Evolutionary conservation across 2,329 filamentous ascomycete species (phyloP), one percentile per base, ranked within the genome.

Genomic region (Hypoxylon sp.): DNA sequence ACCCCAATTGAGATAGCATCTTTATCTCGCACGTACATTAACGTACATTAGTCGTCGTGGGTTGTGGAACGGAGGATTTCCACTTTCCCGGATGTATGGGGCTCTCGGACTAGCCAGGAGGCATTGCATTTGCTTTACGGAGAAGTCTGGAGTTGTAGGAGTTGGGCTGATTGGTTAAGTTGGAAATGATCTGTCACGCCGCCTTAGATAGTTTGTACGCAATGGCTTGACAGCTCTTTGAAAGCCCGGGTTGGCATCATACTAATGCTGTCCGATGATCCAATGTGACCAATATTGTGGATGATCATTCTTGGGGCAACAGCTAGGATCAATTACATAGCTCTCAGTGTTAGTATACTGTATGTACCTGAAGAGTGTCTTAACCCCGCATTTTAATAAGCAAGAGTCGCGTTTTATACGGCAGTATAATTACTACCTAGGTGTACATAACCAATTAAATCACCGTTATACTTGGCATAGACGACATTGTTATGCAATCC

Each of bases 31-130:
- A 55, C 20, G 20, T n/a, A 35, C 51, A 40, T 27, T 60, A 37
- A 27, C 53, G 1, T 55, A 57, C 30, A 40, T 55, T 53, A 53
- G 58, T 53, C 48, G 51, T 25, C 27, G 22, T 20, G n/a, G 42
- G 20, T 54, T 54, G 48, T 59, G 42, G 48, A 55, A 58, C 59
- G 56, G 51, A 51, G 48, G 30, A 70, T 71, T 64, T 66, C 69
- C 69, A 64, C 66, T 71, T 37, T 57, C 37, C 60, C 69, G 69
- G 63, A 69, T 22, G 56, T 53, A 69, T 66, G 69, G 66, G 66
- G 61, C 30, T 59, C 40, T 65, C 54, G 61, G 61, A 50, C 31
- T 60, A 61, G 40, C 27, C 22, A 22, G 53, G 55, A 42, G 46
- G 13, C 17, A 27, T 46, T 49, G 6, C n/a, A 37, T 35, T 42